A percentile compares a stretch with the other conserved stretches of the same genome.
These are phyloP conservation scores for Zea luxurians DNA, from an alignment of 176 grass and related monocot genomes.

Conservation along the genomic window DNA sequence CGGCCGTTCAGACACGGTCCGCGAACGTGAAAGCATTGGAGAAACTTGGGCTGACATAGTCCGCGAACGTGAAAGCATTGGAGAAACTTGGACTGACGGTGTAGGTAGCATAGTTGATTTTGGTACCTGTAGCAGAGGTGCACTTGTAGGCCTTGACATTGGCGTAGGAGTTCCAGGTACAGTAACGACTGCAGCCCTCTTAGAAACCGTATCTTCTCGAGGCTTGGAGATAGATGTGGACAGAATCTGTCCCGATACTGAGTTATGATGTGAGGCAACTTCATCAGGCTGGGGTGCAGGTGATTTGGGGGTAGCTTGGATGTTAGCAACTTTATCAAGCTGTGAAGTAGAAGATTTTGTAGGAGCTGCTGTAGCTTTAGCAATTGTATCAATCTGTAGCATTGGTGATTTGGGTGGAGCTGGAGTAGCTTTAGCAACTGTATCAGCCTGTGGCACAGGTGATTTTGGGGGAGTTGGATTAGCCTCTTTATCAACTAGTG, in stretches of 20 bases:
- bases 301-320: not conserved
- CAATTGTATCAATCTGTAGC: slow-evolving; percentile 35
- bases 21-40: slow-evolving; percentile 49
- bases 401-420: slow-evolving; percentile 30
- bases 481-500: slow-evolving; percentile 43
- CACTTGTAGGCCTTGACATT: slow-evolving; percentile 71
- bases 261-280: slow-evolving; percentile 23
- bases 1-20: slow-evolving; percentile 50
- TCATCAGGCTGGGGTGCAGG: slow-evolving; percentile 24
- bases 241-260: slow-evolving; percentile 34
- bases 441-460: slow-evolving; percentile 42
- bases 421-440: slow-evolving; percentile 38
- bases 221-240: slow-evolving; percentile 39
- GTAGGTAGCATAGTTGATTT: slow-evolving; percentile 49
- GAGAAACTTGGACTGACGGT: slow-evolving; percentile 38
- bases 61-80: slow-evolving; percentile 51
- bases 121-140: slow-evolving; percentile 59
- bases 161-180: slow-evolving; percentile 25
- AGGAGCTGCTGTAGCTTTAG: slow-evolving; percentile 31
- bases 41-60: slow-evolving; percentile 52
- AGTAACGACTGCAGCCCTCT: slow-evolving; percentile 27
- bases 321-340: slow-evolving; percentile 33
- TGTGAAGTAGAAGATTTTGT: slow-evolving; percentile 33
- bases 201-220: slow-evolving; percentile 28
- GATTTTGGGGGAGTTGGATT: slow-evolving; percentile 22